Percentiles rank a stretch among this genome's conserved stretches.
Conservation (phyloP, 148 eudicot genomes). For the Bassia scoparia region DNA sequence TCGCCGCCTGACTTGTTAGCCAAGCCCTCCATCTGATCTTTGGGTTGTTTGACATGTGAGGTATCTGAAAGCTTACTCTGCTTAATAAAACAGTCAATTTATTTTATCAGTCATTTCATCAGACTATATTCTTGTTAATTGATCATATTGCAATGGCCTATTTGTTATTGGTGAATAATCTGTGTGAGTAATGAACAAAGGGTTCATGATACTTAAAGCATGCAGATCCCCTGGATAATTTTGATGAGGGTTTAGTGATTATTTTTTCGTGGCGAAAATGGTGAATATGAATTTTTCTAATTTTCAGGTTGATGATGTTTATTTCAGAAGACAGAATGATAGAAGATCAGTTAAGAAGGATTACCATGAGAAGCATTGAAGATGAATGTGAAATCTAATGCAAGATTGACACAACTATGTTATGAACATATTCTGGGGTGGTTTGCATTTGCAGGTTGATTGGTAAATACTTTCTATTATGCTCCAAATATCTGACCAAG, state of each 20-base stretch:
- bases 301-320: neutral
- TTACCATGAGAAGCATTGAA: conserved; percentile 20
- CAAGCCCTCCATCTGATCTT: conserved; percentile 32
- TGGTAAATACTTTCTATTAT: neutral
- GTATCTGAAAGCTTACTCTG: conserved; percentile 31
- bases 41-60: conserved; percentile 31
- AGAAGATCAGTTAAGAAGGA: neutral
- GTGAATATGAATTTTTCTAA: neutral
- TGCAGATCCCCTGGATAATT: neutral
- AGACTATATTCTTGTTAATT: too few relatives aligned
- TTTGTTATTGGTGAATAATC: too few relatives aligned
- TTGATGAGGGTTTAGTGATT: conserved; percentile 14
- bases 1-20: conserved; percentile 38
- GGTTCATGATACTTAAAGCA: neutral
- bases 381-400: conserved; percentile 1
- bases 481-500: neutral
- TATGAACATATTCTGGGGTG: conserved; percentile 8
- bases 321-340: neutral
- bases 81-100: conserved; percentile 12
- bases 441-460: conserved; percentile 10
- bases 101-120: neutral
- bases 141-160: too few relatives aligned
- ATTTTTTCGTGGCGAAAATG: neutral
- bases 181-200: too few relatives aligned
- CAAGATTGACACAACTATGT: conserved; percentile 19